A percentile compares a stretch with the other conserved stretches of the same genome.
These are phyloP conservation scores for Fragaria vesca DNA, from an alignment of 306 rosid genomes.

Conservation along the genomic window DNA sequence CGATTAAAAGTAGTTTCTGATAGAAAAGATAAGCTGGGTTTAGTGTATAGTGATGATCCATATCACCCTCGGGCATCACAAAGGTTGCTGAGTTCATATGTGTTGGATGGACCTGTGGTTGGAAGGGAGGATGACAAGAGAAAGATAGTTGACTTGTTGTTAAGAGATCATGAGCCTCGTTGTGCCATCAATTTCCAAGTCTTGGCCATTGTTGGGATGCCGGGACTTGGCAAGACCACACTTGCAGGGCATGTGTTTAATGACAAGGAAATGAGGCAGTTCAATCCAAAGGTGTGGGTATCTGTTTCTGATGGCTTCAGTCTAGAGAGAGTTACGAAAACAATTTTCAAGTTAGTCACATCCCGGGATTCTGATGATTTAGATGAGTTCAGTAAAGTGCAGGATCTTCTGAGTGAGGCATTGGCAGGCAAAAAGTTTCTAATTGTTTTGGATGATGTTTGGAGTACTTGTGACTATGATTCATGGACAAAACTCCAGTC, in stretches of 20 bases:
- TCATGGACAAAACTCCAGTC: slow-evolving; percentile 14
- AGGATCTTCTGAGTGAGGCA: neutral
- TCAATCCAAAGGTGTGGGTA: neutral
- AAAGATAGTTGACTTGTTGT: neutral
- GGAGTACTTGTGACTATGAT: slow-evolving; percentile 19
- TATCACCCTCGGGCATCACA: neutral
- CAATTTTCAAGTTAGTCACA: neutral
- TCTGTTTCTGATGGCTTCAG: slow-evolving; percentile 3
- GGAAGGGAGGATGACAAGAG: slow-evolving; percentile 22
- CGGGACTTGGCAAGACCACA: slow-evolving; percentile 10
- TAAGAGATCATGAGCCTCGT: neutral
- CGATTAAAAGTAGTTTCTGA: neutral
- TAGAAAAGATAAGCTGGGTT: slow-evolving; percentile 10
- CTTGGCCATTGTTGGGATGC: neutral
- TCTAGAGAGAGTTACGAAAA: neutral
- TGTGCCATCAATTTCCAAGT: neutral
- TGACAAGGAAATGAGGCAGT: neutral
- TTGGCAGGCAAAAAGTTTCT: slow-evolving; percentile 15
- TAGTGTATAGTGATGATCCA: neutral
- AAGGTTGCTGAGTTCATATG: neutral
- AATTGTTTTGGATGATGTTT: slow-evolving; percentile 33
- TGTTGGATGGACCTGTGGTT: slow-evolving; percentile 5
- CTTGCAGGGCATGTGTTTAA: slow-evolving; percentile 3
- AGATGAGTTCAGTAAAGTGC: slow-evolving; percentile 1
- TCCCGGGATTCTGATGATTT: neutral